These are phyloP conservation scores for Yamadazyma kitorensis DNA, from an alignment of 805 yeast species.

Conservation along the genomic window DNA sequence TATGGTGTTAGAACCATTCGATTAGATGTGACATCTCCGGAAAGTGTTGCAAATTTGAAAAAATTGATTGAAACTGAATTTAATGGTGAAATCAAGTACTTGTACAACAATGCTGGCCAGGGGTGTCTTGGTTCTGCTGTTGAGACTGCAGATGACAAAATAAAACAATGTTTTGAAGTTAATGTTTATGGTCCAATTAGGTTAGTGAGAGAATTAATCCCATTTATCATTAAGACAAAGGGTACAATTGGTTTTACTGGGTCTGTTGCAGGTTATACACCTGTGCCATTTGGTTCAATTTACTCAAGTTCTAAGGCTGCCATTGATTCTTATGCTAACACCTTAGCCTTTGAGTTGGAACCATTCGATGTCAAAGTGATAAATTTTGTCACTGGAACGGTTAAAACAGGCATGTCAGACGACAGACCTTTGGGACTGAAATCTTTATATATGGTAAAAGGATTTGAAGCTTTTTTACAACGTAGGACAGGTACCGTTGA, in stretches of 20 bases:
- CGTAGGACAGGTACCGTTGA: constrained; percentile 59
- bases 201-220: constrained; percentile 53
- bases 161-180: constrained; percentile 52
- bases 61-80: constrained; percentile 38
- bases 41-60: constrained; percentile 45
- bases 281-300: constrained; percentile 26
- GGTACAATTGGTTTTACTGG: constrained; percentile 37
- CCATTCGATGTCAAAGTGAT: constrained; percentile 12
- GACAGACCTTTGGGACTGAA: constrained; percentile 19
- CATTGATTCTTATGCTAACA: constrained; percentile 8
- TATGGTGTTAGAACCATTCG: constrained; percentile 43
- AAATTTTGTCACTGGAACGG: constrained; percentile 10
- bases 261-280: constrained; percentile 24
- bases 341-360: constrained; percentile 10
- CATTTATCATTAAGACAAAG: constrained; percentile 49
- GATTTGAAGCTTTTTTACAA: constrained; percentile 9
- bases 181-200: constrained; percentile 70
- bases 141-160: constrained; percentile 55
- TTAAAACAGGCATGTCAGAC: constrained; percentile 1
- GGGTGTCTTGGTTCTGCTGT: constrained; percentile 66
- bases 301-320: constrained; percentile 30
- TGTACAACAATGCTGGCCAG: constrained; percentile 76
- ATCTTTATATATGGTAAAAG: constrained; percentile 2
- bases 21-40: constrained; percentile 55
- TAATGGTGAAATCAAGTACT: constrained; percentile 48